Evolutionary conservation across 768 basidiomycete genomes (phyloP).

Genomic region (Jaapia argillacea): DNA sequence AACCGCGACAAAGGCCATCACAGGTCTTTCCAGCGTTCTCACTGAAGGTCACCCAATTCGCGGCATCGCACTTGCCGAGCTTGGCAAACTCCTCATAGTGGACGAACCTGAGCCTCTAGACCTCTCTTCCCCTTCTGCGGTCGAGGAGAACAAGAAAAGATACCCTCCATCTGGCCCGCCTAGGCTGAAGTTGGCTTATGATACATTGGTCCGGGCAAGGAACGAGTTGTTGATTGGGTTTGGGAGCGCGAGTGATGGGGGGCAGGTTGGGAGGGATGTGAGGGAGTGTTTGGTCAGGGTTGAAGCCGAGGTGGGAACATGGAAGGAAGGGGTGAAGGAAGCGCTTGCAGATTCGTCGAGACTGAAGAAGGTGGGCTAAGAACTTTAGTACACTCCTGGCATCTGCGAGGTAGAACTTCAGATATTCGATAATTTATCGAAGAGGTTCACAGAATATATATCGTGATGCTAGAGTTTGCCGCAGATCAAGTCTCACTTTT

Average conservation of each 20-base stretch:
- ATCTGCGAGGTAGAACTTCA: no score
- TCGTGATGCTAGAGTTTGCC: no score
- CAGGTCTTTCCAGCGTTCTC: slow-evolving; percentile 46
- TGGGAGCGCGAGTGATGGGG: slow-evolving; percentile 59
- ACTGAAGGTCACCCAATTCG: slow-evolving; percentile 66
- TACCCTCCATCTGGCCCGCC: slow-evolving; percentile 64
- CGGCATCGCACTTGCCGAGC: slow-evolving; percentile 64
- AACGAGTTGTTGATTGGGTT: slow-evolving; percentile 62
- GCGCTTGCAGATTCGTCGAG: slow-evolving; percentile 46
- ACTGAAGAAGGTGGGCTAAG: no score
- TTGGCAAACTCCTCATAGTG: slow-evolving; percentile 73
- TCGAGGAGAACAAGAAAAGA: no score
- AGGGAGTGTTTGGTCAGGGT: slow-evolving; percentile 47
- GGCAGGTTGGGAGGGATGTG: slow-evolving; percentile 55
- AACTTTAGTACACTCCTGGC: no score
- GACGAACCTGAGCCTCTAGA: slow-evolving; percentile 51
- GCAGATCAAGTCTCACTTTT: no score
- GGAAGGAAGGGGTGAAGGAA: slow-evolving; percentile 54
- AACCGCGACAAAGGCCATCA: slow-evolving; percentile 39
- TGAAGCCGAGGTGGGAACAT: slow-evolving; percentile 66
- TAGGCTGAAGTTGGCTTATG: slow-evolving; percentile 53
- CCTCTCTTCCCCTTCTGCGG: slow-evolving; percentile 4
- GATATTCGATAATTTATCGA: no score
- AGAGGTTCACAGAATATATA: no score
- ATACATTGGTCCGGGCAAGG: slow-evolving; percentile 52